Evolutionary conservation across 805 yeast genomes (phyloP), one percentile per base, ranked within the genome.

Genomic region (Spencermartinsiella europaea): DNA sequence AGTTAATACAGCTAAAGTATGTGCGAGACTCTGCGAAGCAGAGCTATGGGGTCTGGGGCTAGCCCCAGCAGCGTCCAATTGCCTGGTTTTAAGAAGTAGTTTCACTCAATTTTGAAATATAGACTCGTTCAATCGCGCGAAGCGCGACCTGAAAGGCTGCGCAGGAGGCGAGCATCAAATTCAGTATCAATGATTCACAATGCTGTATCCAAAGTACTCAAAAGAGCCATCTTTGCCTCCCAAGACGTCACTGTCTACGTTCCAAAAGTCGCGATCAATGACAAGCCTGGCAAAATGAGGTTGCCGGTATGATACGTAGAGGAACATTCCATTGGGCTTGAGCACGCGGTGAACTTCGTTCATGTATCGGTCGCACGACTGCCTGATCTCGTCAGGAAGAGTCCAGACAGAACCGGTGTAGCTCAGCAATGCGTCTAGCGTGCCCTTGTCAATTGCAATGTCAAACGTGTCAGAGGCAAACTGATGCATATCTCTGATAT

Each of bases 321-420:
- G 19, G 20, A 39, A 39, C 20, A 10, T 39, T 33, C 20, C 33
- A 17, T 21, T n/a, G 10, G 42, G 42, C 34, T 39, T 39, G 20
- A 39, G 19, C 16, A 39, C 20, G 15, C 42, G 34, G 28, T 39
- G 42, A 19, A 39, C 42, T 12, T 39, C 42, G 10, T 27, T 16
- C 42, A 39, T 39, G 20, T 39, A 39, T 7, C 21, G 8, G 34
- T 39, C 34, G 5, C 34, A 21, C 7, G 42, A 39, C 17, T 8
- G 21, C 12, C 14, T 22, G 21, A 39, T 20, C 8, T 21, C 42
- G 33, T 22, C 34, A 25, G 42, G 34, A 33, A 39, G 20, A n/a
- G 34, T 21, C 42, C 42, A 39, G 2, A 39, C 42, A n/a, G 42
- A 39, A 10, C 42, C 42, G 21, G 21, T 39, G 42, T 39, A 39